Conservation (phyloP, 2,329 filamentous ascomycete genomes). For the Tolypocladium inflatum region DNA sequence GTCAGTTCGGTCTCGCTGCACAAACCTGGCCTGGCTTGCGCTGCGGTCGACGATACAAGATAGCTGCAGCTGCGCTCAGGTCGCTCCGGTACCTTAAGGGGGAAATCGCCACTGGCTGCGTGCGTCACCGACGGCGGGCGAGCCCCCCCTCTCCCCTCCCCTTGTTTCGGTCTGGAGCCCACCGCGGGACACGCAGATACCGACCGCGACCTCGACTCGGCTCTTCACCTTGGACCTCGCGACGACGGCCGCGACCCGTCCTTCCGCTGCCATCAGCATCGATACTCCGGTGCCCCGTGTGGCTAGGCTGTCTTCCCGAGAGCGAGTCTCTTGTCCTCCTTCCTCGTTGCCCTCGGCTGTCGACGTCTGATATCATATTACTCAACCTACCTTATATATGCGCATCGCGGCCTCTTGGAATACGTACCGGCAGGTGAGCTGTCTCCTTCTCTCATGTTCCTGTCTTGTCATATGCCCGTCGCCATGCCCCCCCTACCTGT, state of each 20-base stretch:
- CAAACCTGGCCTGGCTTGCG: background rate
- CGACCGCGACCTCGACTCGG: background rate
- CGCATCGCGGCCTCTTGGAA: background rate
- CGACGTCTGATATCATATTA: background rate
- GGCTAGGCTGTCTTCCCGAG: background rate
- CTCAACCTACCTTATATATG: background rate
- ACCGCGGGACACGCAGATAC: background rate
- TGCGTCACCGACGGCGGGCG: background rate
- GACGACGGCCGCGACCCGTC: background rate
- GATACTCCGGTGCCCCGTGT: background rate
- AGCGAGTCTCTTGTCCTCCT: background rate
- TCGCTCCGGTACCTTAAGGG: background rate
- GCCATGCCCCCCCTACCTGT: background rate
- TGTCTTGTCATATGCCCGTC: background rate
- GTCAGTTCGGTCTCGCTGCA: background rate
- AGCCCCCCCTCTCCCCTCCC: background rate
- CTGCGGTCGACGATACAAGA: too few relatives aligned
- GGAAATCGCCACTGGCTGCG: conserved; percentile 1
- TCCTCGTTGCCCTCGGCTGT: background rate
- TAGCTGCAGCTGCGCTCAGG: background rate
- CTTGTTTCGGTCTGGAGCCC: background rate
- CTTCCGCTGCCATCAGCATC: background rate
- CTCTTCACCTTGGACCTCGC: background rate
- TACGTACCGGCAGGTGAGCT: background rate
- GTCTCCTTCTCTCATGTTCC: background rate